phyloP scores from a whole-genome alignment of 306 rosid genomes.

The Prunus mume region DNA sequence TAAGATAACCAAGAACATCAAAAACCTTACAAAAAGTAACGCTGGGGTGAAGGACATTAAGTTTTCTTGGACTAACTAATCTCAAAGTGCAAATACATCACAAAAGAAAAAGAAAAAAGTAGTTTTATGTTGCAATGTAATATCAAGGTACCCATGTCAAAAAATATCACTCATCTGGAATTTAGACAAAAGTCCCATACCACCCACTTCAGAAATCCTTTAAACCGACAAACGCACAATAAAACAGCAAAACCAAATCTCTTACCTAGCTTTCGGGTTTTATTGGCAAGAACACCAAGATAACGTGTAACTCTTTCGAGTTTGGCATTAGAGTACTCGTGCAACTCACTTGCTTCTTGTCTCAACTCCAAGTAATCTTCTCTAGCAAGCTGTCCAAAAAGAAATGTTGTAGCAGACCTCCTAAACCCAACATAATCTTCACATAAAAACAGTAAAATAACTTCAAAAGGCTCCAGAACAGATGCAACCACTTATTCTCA shows the following conservation, averaged over 20 bases:
- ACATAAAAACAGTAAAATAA: neutral
- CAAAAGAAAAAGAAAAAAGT: neutral
- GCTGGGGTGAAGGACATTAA: neutral
- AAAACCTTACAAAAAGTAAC: constrained; percentile 4
- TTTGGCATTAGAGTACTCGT: constrained; percentile 89
- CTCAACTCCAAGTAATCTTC: constrained; percentile 80
- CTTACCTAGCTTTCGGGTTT: constrained; percentile 77
- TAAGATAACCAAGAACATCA: constrained; percentile 15
- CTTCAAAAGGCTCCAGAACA: neutral
- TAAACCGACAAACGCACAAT: neutral
- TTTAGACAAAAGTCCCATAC: neutral
- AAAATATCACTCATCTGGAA: neutral
- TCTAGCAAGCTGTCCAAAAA: constrained; percentile 64
- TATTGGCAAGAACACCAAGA: constrained; percentile 91
- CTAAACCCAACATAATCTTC: neutral
- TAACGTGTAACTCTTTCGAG: constrained; percentile 89
- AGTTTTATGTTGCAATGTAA: constrained; percentile 12
- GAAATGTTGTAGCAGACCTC: neutral
- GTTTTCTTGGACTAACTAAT: neutral
- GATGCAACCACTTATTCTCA: neutral
- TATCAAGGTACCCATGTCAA: constrained; percentile 7
- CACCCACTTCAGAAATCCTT: constrained; percentile 1
- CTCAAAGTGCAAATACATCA: neutral
- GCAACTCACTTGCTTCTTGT: constrained; percentile 92
- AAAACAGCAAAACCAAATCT: constrained; percentile 21